A percentile compares a stretch with the other conserved stretches of the same genome.
phyloP scores from a whole-genome alignment of 2,329 filamentous ascomycete genomes.

The Cladosporium sp. region DNA sequence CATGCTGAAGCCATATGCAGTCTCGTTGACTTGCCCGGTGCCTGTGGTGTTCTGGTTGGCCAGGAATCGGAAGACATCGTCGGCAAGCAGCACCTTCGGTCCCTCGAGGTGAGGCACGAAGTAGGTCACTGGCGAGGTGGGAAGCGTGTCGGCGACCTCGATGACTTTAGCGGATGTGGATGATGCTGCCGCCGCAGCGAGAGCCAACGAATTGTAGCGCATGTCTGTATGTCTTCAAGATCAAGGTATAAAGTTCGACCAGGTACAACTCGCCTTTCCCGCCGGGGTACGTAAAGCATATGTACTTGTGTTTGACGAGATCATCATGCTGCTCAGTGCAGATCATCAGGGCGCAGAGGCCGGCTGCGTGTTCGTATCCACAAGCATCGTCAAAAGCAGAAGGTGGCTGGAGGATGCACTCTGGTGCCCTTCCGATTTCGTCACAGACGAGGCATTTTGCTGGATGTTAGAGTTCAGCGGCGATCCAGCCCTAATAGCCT shows the following conservation, averaged over 20 bases:
- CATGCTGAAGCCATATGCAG: slow-evolving; percentile 4
- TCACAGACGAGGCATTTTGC: neutral
- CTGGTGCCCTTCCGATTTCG: too few relatives aligned
- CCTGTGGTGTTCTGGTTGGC: neutral
- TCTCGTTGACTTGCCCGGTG: neutral
- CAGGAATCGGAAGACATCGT: slow-evolving; percentile 1
- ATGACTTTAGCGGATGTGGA: neutral
- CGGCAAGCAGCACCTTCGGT: neutral
- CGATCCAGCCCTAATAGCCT: neutral
- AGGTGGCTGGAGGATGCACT: too few relatives aligned
- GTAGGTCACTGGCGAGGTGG: neutral
- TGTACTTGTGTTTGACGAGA: too few relatives aligned
- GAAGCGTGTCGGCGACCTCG: neutral
- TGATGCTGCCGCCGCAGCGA: neutral
- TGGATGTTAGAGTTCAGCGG: neutral
- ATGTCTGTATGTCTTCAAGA: too few relatives aligned
- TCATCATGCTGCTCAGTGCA: too few relatives aligned
- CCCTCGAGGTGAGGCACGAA: slow-evolving; percentile 3
- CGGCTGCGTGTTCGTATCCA: too few relatives aligned
- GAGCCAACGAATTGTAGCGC: neutral
- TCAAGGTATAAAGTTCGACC: too few relatives aligned
- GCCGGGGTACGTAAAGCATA: too few relatives aligned
- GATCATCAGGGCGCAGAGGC: too few relatives aligned
- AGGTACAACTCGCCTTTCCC: too few relatives aligned
- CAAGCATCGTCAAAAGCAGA: too few relatives aligned